Conservation (phyloP, 192 early-diverging fungal species). For the Ambispora gerdemannii region DNA sequence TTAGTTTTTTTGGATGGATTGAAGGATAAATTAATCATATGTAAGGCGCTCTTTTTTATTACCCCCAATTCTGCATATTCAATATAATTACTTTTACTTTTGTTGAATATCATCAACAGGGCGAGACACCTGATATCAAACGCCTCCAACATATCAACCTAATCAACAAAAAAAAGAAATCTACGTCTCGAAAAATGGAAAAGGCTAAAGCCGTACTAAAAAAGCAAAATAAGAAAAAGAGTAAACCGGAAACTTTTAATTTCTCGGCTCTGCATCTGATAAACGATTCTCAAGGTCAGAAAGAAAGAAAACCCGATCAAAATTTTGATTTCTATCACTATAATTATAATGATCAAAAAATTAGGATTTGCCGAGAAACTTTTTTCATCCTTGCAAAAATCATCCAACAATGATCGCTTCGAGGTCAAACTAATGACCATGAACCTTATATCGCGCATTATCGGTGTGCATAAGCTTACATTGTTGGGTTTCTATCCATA, state of each 20-base stretch:
- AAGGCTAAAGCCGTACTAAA: constrained; percentile 72
- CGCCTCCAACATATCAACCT: constrained; percentile 73
- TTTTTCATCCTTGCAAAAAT: constrained; percentile 71
- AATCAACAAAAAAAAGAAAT: constrained; percentile 86
- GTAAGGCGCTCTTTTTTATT: no score
- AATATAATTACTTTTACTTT: no score
- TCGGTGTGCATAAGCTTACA: constrained; percentile 93
- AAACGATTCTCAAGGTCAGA: constrained; percentile 88
- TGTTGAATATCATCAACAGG: no score
- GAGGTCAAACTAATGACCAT: constrained; percentile 88
- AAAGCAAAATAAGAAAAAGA: constrained; percentile 62
- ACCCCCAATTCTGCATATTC: no score
- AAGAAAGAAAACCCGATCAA: not conserved
- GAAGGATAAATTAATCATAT: no score
- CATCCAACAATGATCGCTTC: constrained; percentile 77
- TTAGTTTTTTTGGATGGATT: no score
- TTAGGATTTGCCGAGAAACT: constrained; percentile 89
- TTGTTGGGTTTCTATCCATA: constrained; percentile 90
- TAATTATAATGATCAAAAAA: no score
- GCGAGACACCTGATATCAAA: constrained; percentile 60
- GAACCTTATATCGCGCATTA: constrained; percentile 92
- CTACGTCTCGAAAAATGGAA: constrained; percentile 71
- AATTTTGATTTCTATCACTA: not conserved
- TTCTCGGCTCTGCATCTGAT: constrained; percentile 93
- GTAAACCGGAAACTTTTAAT: constrained; percentile 71